Conservation (phyloP, 208 protist genomes). For the Perkinsela sp. region DNA sequence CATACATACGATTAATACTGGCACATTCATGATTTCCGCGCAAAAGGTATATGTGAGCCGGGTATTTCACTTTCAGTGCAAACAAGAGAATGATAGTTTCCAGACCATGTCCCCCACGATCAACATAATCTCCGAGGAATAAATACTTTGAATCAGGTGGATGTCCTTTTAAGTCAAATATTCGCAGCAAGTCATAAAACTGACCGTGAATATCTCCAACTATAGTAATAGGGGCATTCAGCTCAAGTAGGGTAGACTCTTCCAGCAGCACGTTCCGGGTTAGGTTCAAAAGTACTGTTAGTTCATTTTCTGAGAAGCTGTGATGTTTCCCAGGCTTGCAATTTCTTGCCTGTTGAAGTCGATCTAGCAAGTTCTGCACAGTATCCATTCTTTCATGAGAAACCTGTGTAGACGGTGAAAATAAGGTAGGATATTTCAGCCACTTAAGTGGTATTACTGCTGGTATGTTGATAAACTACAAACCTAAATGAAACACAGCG, state of each 20-base stretch:
- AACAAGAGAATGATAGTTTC: constrained; percentile 90
- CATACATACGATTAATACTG: constrained; percentile 98
- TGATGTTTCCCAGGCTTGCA: constrained; percentile 55
- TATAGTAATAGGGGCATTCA: constrained; percentile 71
- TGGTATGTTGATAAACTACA: too few relatives aligned
- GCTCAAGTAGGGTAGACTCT: constrained; percentile 48
- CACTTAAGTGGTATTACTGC: too few relatives aligned
- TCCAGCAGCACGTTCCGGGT: constrained; percentile 48
- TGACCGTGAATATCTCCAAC: constrained; percentile 96
- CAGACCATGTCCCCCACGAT: constrained; percentile 90
- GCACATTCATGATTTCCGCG: constrained; percentile 98
- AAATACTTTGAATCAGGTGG: constrained; percentile 95
- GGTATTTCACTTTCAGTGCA: constrained; percentile 96
- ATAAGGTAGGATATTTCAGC: too few relatives aligned
- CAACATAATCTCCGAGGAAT: constrained; percentile 99
- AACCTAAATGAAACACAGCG: too few relatives aligned
- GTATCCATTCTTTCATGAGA: background rate
- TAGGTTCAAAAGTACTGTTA: constrained; percentile 36
- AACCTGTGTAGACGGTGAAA: too few relatives aligned
- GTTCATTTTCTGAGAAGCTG: constrained; percentile 52
- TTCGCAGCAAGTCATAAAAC: constrained; percentile 95
- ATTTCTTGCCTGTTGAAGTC: constrained; percentile 61
- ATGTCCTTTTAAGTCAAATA: constrained; percentile 97
- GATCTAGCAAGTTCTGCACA: constrained; percentile 61
- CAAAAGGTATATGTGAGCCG: constrained; percentile 97